Percentiles rank a stretch among this genome's conserved stretches.
These are phyloP conservation scores for Acanthamoeba rhysodes DNA, from an alignment of 208 protist species.

Conservation along the genomic window DNA sequence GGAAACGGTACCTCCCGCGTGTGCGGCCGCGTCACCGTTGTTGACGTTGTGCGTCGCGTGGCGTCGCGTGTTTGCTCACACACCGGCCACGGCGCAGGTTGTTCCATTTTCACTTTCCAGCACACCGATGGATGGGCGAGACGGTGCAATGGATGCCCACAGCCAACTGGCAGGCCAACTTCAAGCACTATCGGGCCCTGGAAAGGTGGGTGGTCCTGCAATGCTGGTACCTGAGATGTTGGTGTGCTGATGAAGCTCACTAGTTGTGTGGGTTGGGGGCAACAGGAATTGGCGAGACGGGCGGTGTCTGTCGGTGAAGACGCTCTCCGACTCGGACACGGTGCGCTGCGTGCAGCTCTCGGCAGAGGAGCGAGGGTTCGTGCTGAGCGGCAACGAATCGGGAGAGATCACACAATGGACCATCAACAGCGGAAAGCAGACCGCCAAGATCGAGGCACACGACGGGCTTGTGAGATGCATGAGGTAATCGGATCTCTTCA, in stretches of 20 bases:
- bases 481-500: not conserved
- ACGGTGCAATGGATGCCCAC: slow-evolving; percentile 37
- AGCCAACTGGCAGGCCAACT: slow-evolving; percentile 47
- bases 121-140: slow-evolving; percentile 57
- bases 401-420: slow-evolving; percentile 16
- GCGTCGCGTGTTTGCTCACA: not conserved
- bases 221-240: not conserved
- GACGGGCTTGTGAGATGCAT: slow-evolving; percentile 5
- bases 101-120: slow-evolving; percentile 59
- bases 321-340: not conserved
- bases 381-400: slow-evolving; percentile 14
- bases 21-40: not conserved
- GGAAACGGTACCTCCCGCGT: not conserved
- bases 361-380: slow-evolving; percentile 3
- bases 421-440: not conserved
- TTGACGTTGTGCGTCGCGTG: not conserved
- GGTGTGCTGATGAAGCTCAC: not conserved
- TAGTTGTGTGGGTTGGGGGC: not conserved
- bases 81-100: not conserved
- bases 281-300: slow-evolving; percentile 30
- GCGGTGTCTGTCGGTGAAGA: slow-evolving; percentile 22
- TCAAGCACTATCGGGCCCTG: slow-evolving; percentile 10
- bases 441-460: not conserved
- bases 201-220: not conserved
- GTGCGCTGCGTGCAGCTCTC: slow-evolving; percentile 50